Base-by-base conservation (phyloP, 192 early-diverging fungal genomes). In the Backusella mclennaniae region DNA sequence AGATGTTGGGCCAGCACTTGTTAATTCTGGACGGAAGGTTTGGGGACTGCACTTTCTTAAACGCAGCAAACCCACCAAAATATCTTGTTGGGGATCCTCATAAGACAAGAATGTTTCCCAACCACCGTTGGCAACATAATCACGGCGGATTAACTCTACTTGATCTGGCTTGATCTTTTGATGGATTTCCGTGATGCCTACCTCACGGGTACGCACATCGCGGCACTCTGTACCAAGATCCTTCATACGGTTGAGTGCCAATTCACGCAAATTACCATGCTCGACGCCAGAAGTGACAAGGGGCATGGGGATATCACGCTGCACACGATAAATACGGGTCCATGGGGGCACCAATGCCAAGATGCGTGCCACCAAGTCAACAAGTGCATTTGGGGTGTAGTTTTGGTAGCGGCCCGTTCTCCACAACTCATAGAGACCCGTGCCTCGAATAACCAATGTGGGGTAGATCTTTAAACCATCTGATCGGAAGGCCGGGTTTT, bases 71-170 rank as follows among this genome's bases (percentile, higher is more conserved):
- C 97, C 97, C 72, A 99, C 96, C 53, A 99, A 84, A 77, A 99
- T 99, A 75, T 99, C 98, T 71, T 96, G 91, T 31, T 93, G 88
- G 3, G 98, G 96, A 83, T 99, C 98, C 84, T 99, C 98, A 80
- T 99, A 99, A 36, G 96, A 93, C 69, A 99, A 83, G 75, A 99
- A 99, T 11, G 98, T 99, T 87, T 99, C 98, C 98, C 98, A 99
- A 5, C 98, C 97, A 69, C 95, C 94, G 77, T 98, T 99, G 36
- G 98, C 98, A 17, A 91, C 89, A 79, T 99, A 99, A 82, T 99
- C 98, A n/a, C 98, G 87, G 4, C 98, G 92, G 68, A 99, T 93
- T 52, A 98, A 86, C 83, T 99, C 98, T 12, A 96, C 92, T 77
- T 99, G 92, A 39, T 98, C 96, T 0, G 97, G 97, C 76, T 91